Evolutionary conservation across 202 grass and related monocot genomes (phyloP).

Genomic region (Bolboschoenoplectus hybrid): DNA sequence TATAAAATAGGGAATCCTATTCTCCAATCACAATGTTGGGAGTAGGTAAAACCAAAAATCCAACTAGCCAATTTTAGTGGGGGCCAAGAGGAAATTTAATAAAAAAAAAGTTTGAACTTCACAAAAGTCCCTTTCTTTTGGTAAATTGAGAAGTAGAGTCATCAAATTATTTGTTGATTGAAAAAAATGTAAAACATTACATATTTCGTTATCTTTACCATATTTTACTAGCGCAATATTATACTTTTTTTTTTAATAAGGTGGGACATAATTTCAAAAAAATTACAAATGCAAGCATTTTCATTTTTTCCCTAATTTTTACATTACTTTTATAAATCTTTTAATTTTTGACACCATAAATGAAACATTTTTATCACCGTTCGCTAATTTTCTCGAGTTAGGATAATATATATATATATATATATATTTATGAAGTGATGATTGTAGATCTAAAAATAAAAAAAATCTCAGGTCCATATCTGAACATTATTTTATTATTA

Average conservation of each 20-base stretch:
- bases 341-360: not conserved
- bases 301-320: not conserved
- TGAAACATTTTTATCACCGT: not conserved
- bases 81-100: too few relatives aligned
- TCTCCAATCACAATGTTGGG: not conserved
- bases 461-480: not conserved
- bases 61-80: not conserved
- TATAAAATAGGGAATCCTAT: too few relatives aligned
- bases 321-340: too few relatives aligned
- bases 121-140: too few relatives aligned
- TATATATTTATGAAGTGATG: not conserved
- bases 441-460: not conserved
- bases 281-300: not conserved
- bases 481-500: slow-evolving; percentile 3
- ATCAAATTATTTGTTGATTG: too few relatives aligned
- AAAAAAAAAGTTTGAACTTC: too few relatives aligned
- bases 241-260: not conserved
- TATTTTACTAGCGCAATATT: not conserved
- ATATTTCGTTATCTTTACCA: not conserved
- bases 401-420: too few relatives aligned
- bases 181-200: too few relatives aligned
- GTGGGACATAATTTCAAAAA: not conserved
- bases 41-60: not conserved
- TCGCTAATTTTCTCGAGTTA: not conserved
- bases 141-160: not conserved